Conservation (phyloP, 257 asterid genomes). For the Solanum chilense region DNA sequence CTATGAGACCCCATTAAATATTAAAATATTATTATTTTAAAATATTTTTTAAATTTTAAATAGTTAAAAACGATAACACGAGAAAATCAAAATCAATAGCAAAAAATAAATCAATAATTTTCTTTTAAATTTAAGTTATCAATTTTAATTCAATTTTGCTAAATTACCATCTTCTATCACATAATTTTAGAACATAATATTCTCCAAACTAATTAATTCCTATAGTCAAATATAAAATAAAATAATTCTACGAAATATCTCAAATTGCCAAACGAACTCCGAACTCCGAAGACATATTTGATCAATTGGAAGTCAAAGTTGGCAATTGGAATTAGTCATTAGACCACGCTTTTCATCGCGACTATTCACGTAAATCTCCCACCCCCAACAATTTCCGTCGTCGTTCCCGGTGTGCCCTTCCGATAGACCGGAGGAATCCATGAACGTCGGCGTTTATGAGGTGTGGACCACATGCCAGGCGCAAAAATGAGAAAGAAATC, state of each 20-base stretch:
- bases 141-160: too few species aligned
- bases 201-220: too few species aligned
- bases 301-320: background rate
- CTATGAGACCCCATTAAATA: too few species aligned
- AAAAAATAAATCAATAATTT: too few species aligned
- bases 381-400: background rate
- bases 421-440: background rate
- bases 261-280: background rate
- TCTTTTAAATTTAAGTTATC: too few species aligned
- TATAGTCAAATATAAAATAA: too few species aligned
- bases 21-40: too few species aligned
- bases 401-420: background rate
- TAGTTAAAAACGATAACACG: fast-evolving
- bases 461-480: conserved; percentile 15
- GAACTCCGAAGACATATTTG: background rate
- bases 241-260: background rate
- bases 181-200: background rate
- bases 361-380: background rate
- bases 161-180: background rate
- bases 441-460: background rate
- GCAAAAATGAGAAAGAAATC: conserved; percentile 31
- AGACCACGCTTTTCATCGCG: background rate
- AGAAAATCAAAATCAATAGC: too few species aligned
- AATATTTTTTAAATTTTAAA: too few species aligned
- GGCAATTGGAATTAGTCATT: background rate